Percentiles rank a stretch among this genome's conserved stretches.
Conservation (phyloP, 106 monocot genomes). For the Apostasia shenzhenica region DNA sequence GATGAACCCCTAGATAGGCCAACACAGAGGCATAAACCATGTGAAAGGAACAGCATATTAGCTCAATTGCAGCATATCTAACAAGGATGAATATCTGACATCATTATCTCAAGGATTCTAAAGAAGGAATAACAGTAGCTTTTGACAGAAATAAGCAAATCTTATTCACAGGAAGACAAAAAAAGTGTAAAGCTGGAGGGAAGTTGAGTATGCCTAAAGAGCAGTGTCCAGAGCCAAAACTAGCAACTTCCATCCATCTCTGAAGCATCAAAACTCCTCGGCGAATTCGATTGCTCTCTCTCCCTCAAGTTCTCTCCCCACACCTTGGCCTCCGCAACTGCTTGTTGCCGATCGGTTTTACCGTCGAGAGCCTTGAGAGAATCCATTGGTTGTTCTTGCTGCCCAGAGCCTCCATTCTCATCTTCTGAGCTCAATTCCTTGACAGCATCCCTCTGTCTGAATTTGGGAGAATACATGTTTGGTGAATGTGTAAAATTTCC, state of each 20-base stretch:
- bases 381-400: slow-evolving; percentile 9
- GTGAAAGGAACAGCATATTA: not conserved
- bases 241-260: slow-evolving; percentile 4
- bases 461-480: slow-evolving; percentile 55
- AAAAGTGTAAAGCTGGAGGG: not conserved
- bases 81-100: not conserved
- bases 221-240: not conserved
- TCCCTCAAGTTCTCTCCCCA: slow-evolving; percentile 56
- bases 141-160: not conserved
- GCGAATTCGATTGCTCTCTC: slow-evolving; percentile 18
- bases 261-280: slow-evolving; percentile 28
- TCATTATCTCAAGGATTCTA: not conserved
- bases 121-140: not conserved
- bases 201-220: not conserved
- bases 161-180: not conserved
- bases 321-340: slow-evolving; percentile 35
- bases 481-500: slow-evolving; percentile 29
- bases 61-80: not conserved
- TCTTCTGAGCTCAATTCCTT: slow-evolving; percentile 42
- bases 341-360: slow-evolving; percentile 17
- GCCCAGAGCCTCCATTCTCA: slow-evolving; percentile 41
- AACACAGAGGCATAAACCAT: not conserved
- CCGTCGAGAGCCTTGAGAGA: slow-evolving; percentile 7
- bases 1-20: too few species aligned
- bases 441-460: slow-evolving; percentile 23